phyloP scores from a whole-genome alignment of 345 rosid genomes.

The Gossypioides kirkii region DNA sequence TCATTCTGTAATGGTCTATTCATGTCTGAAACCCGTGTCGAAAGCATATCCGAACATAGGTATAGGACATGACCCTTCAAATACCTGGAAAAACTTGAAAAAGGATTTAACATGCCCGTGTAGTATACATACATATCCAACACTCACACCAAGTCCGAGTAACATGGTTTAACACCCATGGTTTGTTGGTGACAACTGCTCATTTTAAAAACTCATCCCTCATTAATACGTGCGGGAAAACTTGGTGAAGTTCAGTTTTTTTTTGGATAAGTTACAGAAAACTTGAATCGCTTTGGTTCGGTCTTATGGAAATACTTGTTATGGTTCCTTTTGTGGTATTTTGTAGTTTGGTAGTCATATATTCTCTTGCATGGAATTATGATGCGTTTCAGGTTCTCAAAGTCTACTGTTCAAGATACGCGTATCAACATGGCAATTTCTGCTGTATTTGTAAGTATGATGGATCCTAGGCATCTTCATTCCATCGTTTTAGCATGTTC shows the following conservation, averaged over 20 bases:
- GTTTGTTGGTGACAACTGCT: not conserved
- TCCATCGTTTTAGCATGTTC: not conserved
- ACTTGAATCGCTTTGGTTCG: not conserved
- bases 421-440: conserved; percentile 85
- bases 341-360: not conserved
- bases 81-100: not conserved
- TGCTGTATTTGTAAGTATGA: conserved; percentile 79
- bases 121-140: not conserved
- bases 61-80: not conserved
- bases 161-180: not conserved
- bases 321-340: not conserved
- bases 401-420: conserved; percentile 53
- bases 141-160: not conserved
- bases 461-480: conserved; percentile 6
- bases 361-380: conserved; percentile 1
- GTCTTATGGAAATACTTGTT: not conserved
- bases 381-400: conserved; percentile 57
- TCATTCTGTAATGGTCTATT: not conserved
- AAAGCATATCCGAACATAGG: not conserved
- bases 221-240: not conserved
- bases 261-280: not conserved
- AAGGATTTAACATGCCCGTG: not conserved
- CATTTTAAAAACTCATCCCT: not conserved
- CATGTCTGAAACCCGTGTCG: not conserved
- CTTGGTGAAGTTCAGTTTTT: not conserved